These are phyloP conservation scores for Leccinum barrowsii DNA, from an alignment of 768 basidiomycete species.

Conservation along the genomic window DNA sequence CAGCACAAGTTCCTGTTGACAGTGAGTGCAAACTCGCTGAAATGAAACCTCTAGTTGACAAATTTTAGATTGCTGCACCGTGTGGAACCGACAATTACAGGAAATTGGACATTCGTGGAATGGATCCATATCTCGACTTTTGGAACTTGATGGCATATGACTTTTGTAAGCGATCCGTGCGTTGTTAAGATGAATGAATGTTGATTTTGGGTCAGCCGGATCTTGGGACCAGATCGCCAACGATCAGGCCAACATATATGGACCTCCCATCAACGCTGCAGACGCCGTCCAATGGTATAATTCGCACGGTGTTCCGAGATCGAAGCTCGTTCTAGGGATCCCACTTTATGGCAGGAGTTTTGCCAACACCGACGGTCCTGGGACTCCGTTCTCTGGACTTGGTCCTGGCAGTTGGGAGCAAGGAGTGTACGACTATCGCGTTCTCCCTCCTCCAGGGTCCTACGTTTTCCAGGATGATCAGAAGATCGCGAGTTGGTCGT, in stretches of 20 bases:
- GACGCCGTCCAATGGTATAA: slow-evolving; percentile 70
- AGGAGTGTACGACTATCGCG: slow-evolving; percentile 91
- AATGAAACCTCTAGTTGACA: neutral
- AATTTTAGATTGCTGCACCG: slow-evolving; percentile 78
- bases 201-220: slow-evolving; percentile 47
- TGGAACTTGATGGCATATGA: slow-evolving; percentile 99
- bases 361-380: slow-evolving; percentile 79
- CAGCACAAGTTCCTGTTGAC: slow-evolving; percentile 70
- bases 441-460: slow-evolving; percentile 74
- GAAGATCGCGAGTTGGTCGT: slow-evolving; percentile 77
- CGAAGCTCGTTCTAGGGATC: slow-evolving; percentile 86
- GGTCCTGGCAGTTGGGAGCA: slow-evolving; percentile 91
- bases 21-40: slow-evolving; percentile 40
- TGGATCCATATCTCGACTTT: slow-evolving; percentile 87
- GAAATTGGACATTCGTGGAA: slow-evolving; percentile 73
- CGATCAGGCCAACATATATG: slow-evolving; percentile 86
- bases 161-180: slow-evolving; percentile 49
- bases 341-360: slow-evolving; percentile 95
- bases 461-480: slow-evolving; percentile 62
- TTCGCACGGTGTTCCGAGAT: slow-evolving; percentile 62
- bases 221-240: slow-evolving; percentile 71
- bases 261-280: slow-evolving; percentile 59
- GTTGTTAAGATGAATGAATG: slow-evolving; percentile 2
- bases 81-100: slow-evolving; percentile 86
- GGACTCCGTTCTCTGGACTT: slow-evolving; percentile 71